Evolutionary conservation across 495 filamentous ascomycete species (phyloP).

Genomic region (Penicillium malachiteum): DNA sequence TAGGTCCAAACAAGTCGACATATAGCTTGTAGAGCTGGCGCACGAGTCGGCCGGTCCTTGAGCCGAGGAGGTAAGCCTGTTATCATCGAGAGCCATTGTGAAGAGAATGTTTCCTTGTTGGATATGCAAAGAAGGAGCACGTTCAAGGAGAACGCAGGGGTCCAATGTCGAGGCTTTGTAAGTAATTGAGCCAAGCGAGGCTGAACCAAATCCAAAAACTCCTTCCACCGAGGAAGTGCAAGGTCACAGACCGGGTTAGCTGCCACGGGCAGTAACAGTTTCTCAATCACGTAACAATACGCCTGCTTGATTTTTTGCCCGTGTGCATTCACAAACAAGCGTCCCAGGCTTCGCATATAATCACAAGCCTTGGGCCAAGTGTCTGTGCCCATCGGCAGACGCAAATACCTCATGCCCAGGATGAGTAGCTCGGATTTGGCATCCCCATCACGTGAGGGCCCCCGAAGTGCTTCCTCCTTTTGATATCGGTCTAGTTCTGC

Average conservation of each 20-base stretch:
- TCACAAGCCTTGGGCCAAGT: constrained; percentile 85
- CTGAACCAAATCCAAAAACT: constrained; percentile 74
- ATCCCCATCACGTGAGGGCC: constrained; percentile 66
- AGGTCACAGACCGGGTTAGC: constrained; percentile 71
- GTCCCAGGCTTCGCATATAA: constrained; percentile 76
- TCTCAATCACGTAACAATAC: constrained; percentile 88
- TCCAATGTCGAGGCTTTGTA: constrained; percentile 87
- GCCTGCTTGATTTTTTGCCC: constrained; percentile 87
- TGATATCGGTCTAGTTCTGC: constrained; percentile 74
- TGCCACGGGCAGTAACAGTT: constrained; percentile 83
- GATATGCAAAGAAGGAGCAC: constrained; percentile 85
- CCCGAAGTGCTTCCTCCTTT: constrained; percentile 67
- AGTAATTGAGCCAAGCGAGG: constrained; percentile 78
- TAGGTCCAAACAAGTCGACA: constrained; percentile 96
- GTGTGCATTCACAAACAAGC: constrained; percentile 78
- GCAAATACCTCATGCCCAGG: constrained; percentile 85
- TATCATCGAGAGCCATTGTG: constrained; percentile 82
- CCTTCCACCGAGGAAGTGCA: constrained; percentile 76
- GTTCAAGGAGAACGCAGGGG: constrained; percentile 79
- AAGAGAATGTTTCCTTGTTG: constrained; percentile 73
- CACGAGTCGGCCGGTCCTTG: constrained; percentile 77
- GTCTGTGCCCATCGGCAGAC: constrained; percentile 65
- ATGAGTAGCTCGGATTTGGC: constrained; percentile 79
- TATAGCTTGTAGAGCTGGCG: constrained; percentile 82
- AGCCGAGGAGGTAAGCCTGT: constrained; percentile 71